These are phyloP conservation scores for Carnegiea gigantea DNA, from an alignment of 179 eudicot genomes.

Conservation along the genomic window DNA sequence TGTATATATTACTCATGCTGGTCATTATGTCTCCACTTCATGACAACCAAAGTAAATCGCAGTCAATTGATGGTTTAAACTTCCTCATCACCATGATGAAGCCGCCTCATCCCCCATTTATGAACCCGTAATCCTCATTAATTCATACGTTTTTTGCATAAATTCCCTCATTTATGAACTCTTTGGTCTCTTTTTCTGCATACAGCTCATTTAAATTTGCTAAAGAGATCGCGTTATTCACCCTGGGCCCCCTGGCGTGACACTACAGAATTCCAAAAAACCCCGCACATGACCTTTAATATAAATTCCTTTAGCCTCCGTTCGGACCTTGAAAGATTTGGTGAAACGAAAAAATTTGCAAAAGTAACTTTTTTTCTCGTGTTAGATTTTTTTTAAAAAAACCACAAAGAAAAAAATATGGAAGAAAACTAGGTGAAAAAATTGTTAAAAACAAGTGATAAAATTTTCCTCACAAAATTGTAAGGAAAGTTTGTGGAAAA, in stretches of 20 bases:
- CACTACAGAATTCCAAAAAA: not conserved
- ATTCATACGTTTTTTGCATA: not conserved
- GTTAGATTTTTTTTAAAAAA: too few species aligned
- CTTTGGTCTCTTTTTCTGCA: not conserved
- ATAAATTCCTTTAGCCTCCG: not conserved
- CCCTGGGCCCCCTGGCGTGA: not conserved
- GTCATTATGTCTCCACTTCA: not conserved
- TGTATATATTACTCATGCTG: not conserved
- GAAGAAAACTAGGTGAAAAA: too few species aligned
- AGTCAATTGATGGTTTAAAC: not conserved
- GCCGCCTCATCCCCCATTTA: not conserved
- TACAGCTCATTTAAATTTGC: not conserved
- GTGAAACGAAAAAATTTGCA: not conserved
- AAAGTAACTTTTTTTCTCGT: too few species aligned
- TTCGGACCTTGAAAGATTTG: too few species aligned
- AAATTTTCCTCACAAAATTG: too few species aligned
- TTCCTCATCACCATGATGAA: not conserved
- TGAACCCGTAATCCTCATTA: not conserved
- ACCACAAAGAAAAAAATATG: too few species aligned
- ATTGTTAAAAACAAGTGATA: too few species aligned
- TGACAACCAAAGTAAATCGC: not conserved
- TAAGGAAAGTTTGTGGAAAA: too few species aligned
- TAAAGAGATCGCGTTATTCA: too few species aligned
- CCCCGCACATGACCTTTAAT: not conserved
- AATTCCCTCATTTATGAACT: conserved; percentile 7